Base-by-base conservation (phyloP, 192 early-diverging fungal genomes). In the Gonapodya sp. region DNA sequence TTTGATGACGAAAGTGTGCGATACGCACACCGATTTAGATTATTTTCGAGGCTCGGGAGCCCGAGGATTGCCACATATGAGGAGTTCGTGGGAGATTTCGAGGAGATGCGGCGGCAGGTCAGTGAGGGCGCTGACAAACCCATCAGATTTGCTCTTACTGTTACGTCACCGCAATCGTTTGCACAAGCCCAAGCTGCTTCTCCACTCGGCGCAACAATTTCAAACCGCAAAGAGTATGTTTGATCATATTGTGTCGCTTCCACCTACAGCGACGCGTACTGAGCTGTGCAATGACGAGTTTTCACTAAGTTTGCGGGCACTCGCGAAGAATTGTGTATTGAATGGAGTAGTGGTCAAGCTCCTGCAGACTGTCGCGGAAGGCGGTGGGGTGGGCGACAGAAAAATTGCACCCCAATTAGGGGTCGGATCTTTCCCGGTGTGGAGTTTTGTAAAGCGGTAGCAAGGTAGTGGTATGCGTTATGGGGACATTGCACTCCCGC, bases 1-100 rank as follows among this genome's bases (percentile, higher is more conserved):
- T 83, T 88, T 73, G 87, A 90, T 73, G 83, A 90, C 80, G 82
- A 86, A 31, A 79, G 84, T 18, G 89, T 88, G 0, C 81, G 87
- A 0, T 87, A 81, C 72, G 46, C 34, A 1, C 89, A 89, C 36
- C 83, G 89, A 31, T 87, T 90, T 81, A 86, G 87, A 30, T 80
- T 84, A 1, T 89, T 90, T 84, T 81, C 78, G 2, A 32, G 81
- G 1, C 35, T 90, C 24, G 79, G 83, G 0, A 86, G 83, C 0
- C 85, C 85, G 2, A 81, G 83, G 31, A 35, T 82, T 1, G 74
- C 85, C 36, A 73, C 80, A 0, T 87, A 78, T 73, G 81, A 82
- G 16, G 74, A 34, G 30, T 87, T 79, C 78, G 18, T 79, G 30
- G 64, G 79, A 1, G 73, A 82, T 16, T 14, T 81, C 0, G 81